phyloP scores from a whole-genome alignment of 768 basidiomycete genomes.

The Tricholoma flavovirens region DNA sequence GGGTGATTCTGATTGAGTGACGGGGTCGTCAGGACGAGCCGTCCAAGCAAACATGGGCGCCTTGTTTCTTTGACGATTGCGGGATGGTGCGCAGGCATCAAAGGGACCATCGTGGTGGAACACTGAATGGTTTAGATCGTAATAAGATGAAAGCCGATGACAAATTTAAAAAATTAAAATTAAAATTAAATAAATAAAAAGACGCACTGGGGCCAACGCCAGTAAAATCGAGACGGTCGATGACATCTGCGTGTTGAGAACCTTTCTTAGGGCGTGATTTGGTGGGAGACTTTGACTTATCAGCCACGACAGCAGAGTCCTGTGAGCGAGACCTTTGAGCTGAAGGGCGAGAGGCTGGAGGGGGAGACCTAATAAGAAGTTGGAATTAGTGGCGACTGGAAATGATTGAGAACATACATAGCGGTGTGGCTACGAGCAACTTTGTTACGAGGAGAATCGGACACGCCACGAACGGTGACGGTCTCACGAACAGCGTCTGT shows the following conservation, averaged over 20 bases:
- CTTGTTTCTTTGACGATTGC: constrained; percentile 72
- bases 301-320: constrained; percentile 32
- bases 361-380: constrained; percentile 14
- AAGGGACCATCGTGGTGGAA: constrained; percentile 93
- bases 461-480: constrained; percentile 44
- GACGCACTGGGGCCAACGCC: constrained; percentile 79
- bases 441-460: constrained; percentile 40
- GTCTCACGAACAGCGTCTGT: constrained; percentile 66
- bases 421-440: constrained; percentile 56
- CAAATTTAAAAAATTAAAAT: too few species aligned
- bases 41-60: constrained; percentile 84
- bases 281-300: constrained; percentile 31
- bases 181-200: background rate
- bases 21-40: constrained; percentile 31
- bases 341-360: constrained; percentile 26
- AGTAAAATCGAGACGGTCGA: constrained; percentile 83
- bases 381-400: constrained; percentile 10
- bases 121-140: constrained; percentile 40
- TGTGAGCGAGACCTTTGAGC: constrained; percentile 43
- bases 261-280: constrained; percentile 60
- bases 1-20: constrained; percentile 35
- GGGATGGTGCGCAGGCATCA: constrained; percentile 86
- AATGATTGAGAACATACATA: constrained; percentile 31
- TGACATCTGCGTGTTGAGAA: constrained; percentile 81
- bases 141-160: constrained; percentile 15